Percentiles rank a stretch among this genome's conserved stretches.
Evolutionary conservation across 306 rosid species (phyloP).

Genomic region (Comarum palustre): DNA sequence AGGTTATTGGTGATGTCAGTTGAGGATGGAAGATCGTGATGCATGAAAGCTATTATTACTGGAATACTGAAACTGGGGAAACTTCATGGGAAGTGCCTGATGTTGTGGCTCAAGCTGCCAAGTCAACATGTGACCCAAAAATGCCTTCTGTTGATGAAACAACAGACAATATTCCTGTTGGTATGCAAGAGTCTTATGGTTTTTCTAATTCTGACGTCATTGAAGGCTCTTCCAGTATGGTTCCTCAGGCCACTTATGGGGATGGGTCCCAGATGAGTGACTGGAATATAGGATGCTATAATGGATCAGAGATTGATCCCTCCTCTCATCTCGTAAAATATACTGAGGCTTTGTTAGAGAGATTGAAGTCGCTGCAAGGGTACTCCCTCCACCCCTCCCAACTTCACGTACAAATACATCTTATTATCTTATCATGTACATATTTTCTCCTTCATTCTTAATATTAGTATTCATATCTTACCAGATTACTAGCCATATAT

Average conservation of each 20-base stretch:
- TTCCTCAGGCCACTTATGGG: slow-evolving; percentile 30
- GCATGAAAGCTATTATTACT: slow-evolving; percentile 87
- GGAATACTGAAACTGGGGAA: slow-evolving; percentile 92
- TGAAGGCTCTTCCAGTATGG: slow-evolving; percentile 26
- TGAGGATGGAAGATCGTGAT: slow-evolving; percentile 86
- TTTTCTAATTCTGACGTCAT: slow-evolving; percentile 32
- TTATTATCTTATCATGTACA: neutral
- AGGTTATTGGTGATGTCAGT: slow-evolving; percentile 47
- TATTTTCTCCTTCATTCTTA: neutral
- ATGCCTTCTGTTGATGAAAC: slow-evolving; percentile 32
- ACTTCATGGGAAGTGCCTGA: slow-evolving; percentile 95
- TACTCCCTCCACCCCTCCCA: slow-evolving; percentile 19
- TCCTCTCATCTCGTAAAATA: slow-evolving; percentile 51
- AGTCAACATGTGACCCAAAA: slow-evolving; percentile 34
- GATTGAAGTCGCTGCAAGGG: slow-evolving; percentile 61
- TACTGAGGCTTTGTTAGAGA: slow-evolving; percentile 61
- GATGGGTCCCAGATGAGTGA: slow-evolving; percentile 45
- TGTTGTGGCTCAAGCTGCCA: slow-evolving; percentile 52
- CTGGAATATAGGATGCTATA: slow-evolving; percentile 32
- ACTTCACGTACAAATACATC: neutral
- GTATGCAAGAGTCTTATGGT: slow-evolving; percentile 29
- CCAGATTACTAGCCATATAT: neutral
- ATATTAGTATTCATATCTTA: neutral
- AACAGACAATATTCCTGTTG: slow-evolving; percentile 31
- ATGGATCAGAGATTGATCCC: slow-evolving; percentile 41